Evolutionary conservation across 805 yeast genomes (phyloP), one percentile per base, ranked within the genome.

Genomic region (Candida peoriensis): DNA sequence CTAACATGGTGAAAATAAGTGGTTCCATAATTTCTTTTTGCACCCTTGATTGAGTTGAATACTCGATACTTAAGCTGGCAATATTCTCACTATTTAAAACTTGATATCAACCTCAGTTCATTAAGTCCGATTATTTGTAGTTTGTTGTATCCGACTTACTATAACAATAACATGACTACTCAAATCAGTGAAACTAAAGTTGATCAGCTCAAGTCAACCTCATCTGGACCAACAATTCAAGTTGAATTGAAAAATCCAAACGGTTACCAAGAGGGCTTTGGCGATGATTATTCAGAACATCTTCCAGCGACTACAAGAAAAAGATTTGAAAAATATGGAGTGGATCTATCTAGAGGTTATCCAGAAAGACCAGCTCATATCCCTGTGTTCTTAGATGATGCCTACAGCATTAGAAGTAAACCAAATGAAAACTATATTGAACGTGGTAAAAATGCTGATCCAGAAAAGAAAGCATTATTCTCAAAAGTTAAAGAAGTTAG

Each of bases 371-470:
- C 70, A 5, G 44, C 44, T 14, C 38, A 54, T 24, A 55, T 65
- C 24, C 72, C 72, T 11, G 44, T 56, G n/a, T 66, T 50, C 41
- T 41, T 64, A 6, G 71, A 66, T 37, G 69, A 66, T 36, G 71
- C 68, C 4, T 44, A 34, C 28, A 57, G 50, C 8, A 58, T 66
- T 26, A 58, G 70, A 42, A 40, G 55, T 29, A 39, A 46, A 12
- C 52, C 50, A 47, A 51, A 57, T 35, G 54, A 55, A 37, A 62
- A 52, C 22, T 64, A 57, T 37, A 37, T 54, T 37, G 64, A 58
- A 32, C 46, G 64, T 30, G 66, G 61, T 26, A 44, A 41, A 37
- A 53, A 55, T 33, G 69, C 68, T 8, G 68, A 64, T 38, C 67
- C 64, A 9, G 65, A 61, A 39, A 63, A 64, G 53, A 63, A 61